Base-by-base conservation (phyloP, 352 stramenopile species). In the Globisporangium cylindrosporum region DNA sequence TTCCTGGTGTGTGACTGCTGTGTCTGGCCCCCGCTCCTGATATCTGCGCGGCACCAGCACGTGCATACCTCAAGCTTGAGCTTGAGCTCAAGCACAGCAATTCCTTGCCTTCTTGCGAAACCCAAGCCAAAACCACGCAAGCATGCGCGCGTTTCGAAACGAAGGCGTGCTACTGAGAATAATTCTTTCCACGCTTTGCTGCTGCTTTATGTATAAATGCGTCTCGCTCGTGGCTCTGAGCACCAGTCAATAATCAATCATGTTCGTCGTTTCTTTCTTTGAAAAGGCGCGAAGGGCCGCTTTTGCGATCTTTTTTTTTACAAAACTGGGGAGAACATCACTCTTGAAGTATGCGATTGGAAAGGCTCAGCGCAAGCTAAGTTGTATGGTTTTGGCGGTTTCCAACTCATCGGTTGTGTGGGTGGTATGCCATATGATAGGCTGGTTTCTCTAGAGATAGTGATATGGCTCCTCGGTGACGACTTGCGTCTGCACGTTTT, bases 71-170 rank as follows among this genome's bases (percentile, higher is more conserved):
- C 27, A 32, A 32, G 27, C 27, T 32, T 3, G 4, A 32, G 27
- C 27, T 32, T 32, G 27, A 32, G 27, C 38, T 20, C 38, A 48
- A 4, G 18, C 38, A 48, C 38, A 48, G 38, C 34, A 3, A 41
- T 9, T 41, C 10, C 34, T 41, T 41, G 4, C 27, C 27, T 32
- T 32, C 27, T 32, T 32, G 27, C 27, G 3, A 32, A 32, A 32
- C 27, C 27, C 27, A 32, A 32, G 27, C 27, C 27, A 32, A 32
- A 32, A 6, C 27, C 27, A 32, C 27, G 27, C 27, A 32, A 56
- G 49, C 49, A 5, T 56, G 49, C 22, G 49, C 10, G 9, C 49
- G 22, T 56, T 56, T 56, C 49, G 49, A 56, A 56, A 56, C 49
- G 49, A 56, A 56, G 3, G 36, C 10, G 36, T 48, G 36, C 18